Evolutionary conservation across 2,329 filamentous ascomycete genomes (phyloP).

Genomic region (Aureobasidium melanogenum): DNA sequence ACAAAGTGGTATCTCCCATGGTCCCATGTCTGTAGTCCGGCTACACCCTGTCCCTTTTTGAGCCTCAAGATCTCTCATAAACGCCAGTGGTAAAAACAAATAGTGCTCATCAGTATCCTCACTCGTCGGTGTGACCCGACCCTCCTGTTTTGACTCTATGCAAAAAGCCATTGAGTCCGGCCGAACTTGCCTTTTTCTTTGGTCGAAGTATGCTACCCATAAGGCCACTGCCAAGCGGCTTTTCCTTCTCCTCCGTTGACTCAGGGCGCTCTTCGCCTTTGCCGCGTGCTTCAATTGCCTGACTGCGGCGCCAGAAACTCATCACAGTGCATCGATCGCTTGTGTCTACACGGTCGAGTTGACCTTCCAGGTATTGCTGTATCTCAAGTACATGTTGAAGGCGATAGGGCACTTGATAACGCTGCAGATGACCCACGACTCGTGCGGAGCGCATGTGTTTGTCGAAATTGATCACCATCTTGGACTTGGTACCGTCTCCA

Average conservation of each 20-base stretch:
- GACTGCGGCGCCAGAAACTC: conserved; percentile 70
- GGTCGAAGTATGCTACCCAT: conserved; percentile 2
- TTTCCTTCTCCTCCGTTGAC: neutral
- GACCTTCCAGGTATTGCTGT: conserved; percentile 83
- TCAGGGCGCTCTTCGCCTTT: neutral
- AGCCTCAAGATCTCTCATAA: neutral
- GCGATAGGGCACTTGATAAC: conserved; percentile 89
- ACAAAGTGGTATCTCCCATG: conserved; percentile 4
- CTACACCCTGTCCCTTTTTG: neutral
- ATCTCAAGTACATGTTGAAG: conserved; percentile 76
- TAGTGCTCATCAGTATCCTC: neutral
- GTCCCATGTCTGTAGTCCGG: neutral
- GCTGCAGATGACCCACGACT: conserved; percentile 90
- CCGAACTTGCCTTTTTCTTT: neutral
- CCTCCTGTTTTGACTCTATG: neutral
- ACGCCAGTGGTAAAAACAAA: neutral
- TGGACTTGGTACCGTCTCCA: conserved; percentile 51
- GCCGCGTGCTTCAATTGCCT: conserved; percentile 62
- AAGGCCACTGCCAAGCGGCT: neutral
- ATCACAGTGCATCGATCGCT: conserved; percentile 54
- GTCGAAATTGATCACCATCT: conserved; percentile 92
- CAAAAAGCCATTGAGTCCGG: neutral
- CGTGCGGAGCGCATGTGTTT: conserved; percentile 92
- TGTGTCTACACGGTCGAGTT: conserved; percentile 66
- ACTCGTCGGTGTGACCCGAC: neutral